These are phyloP conservation scores for Bryoerythrophyllum caledonicum DNA, from an alignment of 225 moss, liverwort and hornwort species.

Conservation along the genomic window DNA sequence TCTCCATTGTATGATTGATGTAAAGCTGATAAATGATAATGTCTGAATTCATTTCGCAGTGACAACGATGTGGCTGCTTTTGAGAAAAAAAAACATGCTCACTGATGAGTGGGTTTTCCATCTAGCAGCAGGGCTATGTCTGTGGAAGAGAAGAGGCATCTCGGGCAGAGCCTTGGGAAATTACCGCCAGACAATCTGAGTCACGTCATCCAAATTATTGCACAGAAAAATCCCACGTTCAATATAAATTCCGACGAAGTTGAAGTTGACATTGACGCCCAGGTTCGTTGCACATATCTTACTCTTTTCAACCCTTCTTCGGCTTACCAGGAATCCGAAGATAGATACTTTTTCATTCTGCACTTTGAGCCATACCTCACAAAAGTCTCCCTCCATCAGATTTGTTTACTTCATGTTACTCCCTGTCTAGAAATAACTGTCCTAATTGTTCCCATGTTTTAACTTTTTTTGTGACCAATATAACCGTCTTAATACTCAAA, in stretches of 20 bases:
- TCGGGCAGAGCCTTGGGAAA: constrained; percentile 87
- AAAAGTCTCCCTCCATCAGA: too few relatives aligned
- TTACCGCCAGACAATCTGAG: constrained; percentile 84
- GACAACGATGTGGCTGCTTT: constrained; percentile 1
- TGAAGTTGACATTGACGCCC: constrained; percentile 96
- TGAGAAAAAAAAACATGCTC: too few relatives aligned
- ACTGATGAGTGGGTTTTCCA: constrained; percentile 17
- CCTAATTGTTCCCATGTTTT: too few relatives aligned
- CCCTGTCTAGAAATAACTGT: too few relatives aligned
- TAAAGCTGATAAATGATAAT: constrained; percentile 1
- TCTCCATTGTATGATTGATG: neutral
- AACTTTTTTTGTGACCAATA: too few relatives aligned
- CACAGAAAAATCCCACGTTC: constrained; percentile 89
- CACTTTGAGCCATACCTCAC: too few relatives aligned
- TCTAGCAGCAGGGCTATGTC: constrained; percentile 83
- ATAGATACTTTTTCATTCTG: too few relatives aligned
- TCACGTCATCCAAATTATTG: constrained; percentile 92
- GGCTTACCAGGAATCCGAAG: too few relatives aligned
- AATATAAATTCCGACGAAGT: constrained; percentile 94
- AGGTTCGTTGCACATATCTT: constrained; percentile 61
- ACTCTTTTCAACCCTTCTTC: neutral
- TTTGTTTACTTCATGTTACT: too few relatives aligned
- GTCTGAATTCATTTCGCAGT: neutral
- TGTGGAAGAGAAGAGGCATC: constrained; percentile 90
- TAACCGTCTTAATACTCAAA: too few relatives aligned